Conservation (phyloP, 805 yeast species). For the Candida endomychidarum region DNA sequence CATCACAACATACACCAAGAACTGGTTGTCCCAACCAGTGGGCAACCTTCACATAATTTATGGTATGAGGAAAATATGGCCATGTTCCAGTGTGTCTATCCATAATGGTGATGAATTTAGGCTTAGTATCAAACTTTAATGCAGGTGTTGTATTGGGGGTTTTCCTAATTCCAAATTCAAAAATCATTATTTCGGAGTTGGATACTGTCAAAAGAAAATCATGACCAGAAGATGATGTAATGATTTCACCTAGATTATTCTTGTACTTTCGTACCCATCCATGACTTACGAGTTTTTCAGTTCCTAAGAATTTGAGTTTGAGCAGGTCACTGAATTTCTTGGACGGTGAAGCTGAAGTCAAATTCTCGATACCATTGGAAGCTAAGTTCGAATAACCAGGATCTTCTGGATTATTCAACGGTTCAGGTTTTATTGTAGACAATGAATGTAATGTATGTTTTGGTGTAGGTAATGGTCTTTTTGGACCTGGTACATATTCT, state of each 20-base stretch:
- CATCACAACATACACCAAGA: constrained; percentile 52
- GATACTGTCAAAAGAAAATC: constrained; percentile 31
- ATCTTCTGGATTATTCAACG: constrained; percentile 2
- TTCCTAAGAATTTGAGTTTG: constrained; percentile 23
- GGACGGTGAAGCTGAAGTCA: constrained; percentile 3
- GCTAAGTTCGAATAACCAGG: constrained; percentile 3
- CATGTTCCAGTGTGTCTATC: constrained; percentile 49
- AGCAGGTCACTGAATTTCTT: constrained; percentile 35
- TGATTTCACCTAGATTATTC: constrained; percentile 35
- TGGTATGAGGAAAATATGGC: constrained; percentile 55
- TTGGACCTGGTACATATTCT: constrained; percentile 1
- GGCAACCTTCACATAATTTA: constrained; percentile 47
- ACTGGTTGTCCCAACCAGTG: constrained; percentile 35
- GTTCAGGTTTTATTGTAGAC: not conserved
- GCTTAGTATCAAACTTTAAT: constrained; percentile 43
- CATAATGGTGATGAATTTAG: constrained; percentile 36
- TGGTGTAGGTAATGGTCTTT: not conserved
- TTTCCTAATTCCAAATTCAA: constrained; percentile 29
- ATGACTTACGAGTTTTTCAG: constrained; percentile 20
- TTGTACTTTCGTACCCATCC: constrained; percentile 37
- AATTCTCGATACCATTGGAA: not conserved
- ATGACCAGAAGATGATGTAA: constrained; percentile 17
- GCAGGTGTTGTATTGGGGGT: constrained; percentile 25
- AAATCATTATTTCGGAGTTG: constrained; percentile 35
- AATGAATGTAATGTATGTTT: not conserved